Evolutionary conservation across 2,329 filamentous ascomycete genomes (phyloP), one percentile per base, ranked within the genome.

Genomic region (Blastomyces emzantsi): DNA sequence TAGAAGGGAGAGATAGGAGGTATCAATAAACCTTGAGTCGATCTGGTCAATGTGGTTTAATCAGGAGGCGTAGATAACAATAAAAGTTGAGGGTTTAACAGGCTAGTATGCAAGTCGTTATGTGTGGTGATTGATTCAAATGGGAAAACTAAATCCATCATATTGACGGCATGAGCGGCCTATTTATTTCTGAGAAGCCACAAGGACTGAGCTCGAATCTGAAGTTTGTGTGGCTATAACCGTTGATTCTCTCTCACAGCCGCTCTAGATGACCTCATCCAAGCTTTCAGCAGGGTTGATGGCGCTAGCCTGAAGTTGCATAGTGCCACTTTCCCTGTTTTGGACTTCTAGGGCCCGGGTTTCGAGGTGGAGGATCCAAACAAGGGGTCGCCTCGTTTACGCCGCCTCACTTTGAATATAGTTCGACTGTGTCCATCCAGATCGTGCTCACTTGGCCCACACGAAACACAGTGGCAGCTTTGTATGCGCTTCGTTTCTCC

Each of bases 1-100:
- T 47, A 30, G 49, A 63, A 45, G n/a, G 33, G 19, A 22, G 28
- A 51, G 17, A 30, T 41, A 28, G 49, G 25, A 52, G 55, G 57
- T 64, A 64, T 66, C 65, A 63, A 63, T 59, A 19, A 25, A 49
- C 13, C 36, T 43, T 41, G 13, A 28, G 55, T 36, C 6, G n/a
- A 36, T 25, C 22, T 17, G 36, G 41, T 28, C 36, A 9, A 58
- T 43, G n/a, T 41, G n/a, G 15, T 33, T 41, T 22, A 25, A 13
- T 25, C 11, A 25, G 41, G 36, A 57, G 36, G 36, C 3, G 19
- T 2, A 11, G 33, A 28, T 22, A 58, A 22, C 15, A 56, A n/a
- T 43, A 39, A 39, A 49, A 9, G 1, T 33, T 54, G 54, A 39
- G 6, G 19, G 28, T 3, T 39, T 39, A 39, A 11, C 9, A 56